Evolutionary conservation across 164 flowering plant species (phyloP), one percentile per base, ranked within the genome.

Genomic region (Aristolochia contorta): DNA sequence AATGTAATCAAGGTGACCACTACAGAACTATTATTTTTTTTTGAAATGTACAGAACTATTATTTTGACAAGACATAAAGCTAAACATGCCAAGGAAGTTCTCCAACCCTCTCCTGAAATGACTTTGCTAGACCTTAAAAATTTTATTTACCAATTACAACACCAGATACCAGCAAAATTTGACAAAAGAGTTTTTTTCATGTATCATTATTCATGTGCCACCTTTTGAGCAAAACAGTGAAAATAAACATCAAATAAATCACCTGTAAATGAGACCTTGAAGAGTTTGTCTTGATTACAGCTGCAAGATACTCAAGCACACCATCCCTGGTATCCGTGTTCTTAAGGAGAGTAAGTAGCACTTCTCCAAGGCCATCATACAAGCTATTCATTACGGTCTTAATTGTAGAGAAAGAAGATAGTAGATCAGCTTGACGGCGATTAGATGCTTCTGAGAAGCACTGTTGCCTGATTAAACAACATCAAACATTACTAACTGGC

Each of bases 231-330:
- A 15, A 49, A 13, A 49, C 22, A 49, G 2, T 21, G 62, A 48
- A 16, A 54, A 37, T 37, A 37, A 37, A 37, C 43, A 37, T 37
- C 43, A 37, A 32, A 48, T 45, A 56, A 45, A 37, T 47, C 56
- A 91, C 99, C 96, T 94, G 99, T 25, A 94, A 72, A 63, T 86
- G 96, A 61, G 93, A 89, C 80, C 99, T 86, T 49, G 95, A 78
- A 6, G 93, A 57, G 66, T 94, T 94, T 73, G 63, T 84, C 70
- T 85, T 86, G 62, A 94, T 86, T 56, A 94, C 84, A 70, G 79
- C 95, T 15, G 93, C 89, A 67, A 94, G 81, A 77, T 85, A 94
- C 74, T 84, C 79, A 51, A 94, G 87, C 66, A 85, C 91, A 67
- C 67, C 72, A 59, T 88, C 91, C 27, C 99, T 87, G 15, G 90